These are phyloP conservation scores for Zygotorulaspora chibaensis DNA, from an alignment of 805 yeast genomes.

Conservation along the genomic window DNA sequence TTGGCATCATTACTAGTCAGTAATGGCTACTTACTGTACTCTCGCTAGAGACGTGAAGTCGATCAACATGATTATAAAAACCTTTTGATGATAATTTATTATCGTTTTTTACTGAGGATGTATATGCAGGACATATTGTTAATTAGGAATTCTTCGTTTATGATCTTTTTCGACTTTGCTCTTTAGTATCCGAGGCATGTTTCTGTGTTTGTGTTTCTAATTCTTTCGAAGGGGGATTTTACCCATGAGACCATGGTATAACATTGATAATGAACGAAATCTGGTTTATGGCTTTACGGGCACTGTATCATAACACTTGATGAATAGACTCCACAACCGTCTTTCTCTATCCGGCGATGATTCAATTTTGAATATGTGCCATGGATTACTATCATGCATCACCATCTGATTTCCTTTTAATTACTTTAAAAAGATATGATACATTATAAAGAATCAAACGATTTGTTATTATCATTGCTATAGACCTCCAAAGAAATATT, in stretches of 20 bases:
- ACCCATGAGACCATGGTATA: slow-evolving; percentile 31
- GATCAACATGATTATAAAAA: slow-evolving; percentile 34
- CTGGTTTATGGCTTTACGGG: background rate
- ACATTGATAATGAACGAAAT: slow-evolving; percentile 16
- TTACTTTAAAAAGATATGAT: background rate
- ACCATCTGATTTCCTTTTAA: slow-evolving; percentile 70
- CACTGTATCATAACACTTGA: slow-evolving; percentile 21
- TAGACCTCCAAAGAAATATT: slow-evolving; percentile 33
- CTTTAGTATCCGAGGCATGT: background rate
- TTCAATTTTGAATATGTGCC: slow-evolving; percentile 56
- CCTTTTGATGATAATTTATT: slow-evolving; percentile 25
- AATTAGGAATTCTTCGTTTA: slow-evolving; percentile 74
- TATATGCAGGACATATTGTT: slow-evolving; percentile 67
- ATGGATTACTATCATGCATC: slow-evolving; percentile 86
- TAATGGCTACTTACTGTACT: background rate
- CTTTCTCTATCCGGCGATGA: slow-evolving; percentile 39
- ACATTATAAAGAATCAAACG: background rate
- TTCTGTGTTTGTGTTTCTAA: background rate
- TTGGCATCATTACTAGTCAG: background rate
- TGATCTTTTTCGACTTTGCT: slow-evolving; percentile 39
- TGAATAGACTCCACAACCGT: slow-evolving; percentile 39
- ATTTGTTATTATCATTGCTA: slow-evolving; percentile 48
- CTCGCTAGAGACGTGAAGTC: background rate
- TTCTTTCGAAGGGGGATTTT: background rate
- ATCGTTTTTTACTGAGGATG: slow-evolving; percentile 55